Conservation (phyloP, 2,329 filamentous ascomycete genomes). For the Epichloe scottii region DNA sequence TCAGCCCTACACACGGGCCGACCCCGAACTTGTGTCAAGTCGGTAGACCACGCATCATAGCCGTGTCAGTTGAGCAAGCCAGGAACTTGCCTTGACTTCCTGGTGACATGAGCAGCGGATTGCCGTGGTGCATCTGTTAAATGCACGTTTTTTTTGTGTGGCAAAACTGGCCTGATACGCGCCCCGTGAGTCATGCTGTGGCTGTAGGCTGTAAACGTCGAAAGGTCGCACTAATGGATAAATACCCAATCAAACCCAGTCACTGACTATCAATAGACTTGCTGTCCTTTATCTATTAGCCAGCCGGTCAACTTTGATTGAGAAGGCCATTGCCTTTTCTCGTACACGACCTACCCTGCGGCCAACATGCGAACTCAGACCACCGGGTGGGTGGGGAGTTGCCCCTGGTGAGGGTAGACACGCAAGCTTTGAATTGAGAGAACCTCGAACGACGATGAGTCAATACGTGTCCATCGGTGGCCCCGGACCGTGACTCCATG, state of each 20-base stretch:
- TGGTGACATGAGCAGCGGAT: not conserved
- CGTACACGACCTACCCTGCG: not conserved
- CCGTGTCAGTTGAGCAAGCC: slow-evolving; percentile 2
- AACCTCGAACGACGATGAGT: not conserved
- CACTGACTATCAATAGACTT: too few relatives aligned
- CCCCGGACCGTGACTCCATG: slow-evolving; percentile 1
- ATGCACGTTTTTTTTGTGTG: too few relatives aligned
- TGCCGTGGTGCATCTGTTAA: not conserved
- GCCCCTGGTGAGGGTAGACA: not conserved
- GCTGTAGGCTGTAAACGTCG: too few relatives aligned
- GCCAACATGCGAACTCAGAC: not conserved
- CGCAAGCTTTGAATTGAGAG: not conserved
- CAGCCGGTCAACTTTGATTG: too few relatives aligned
- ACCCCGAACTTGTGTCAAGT: slow-evolving; percentile 5
- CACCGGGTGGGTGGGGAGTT: not conserved
- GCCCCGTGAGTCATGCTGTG: not conserved
- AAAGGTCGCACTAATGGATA: too few relatives aligned
- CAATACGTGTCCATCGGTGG: not conserved
- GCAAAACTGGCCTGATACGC: not conserved
- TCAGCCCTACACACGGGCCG: slow-evolving; percentile 8
- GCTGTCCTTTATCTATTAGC: too few relatives aligned
- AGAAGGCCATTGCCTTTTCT: not conserved
- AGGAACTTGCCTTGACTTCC: not conserved
- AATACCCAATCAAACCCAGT: too few relatives aligned
- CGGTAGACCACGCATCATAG: slow-evolving; percentile 3